A percentile compares a stretch with the other conserved stretches of the same genome.
These are phyloP conservation scores for Paramyrothecium sp. DNA, from an alignment of 2,329 filamentous ascomycete species.

Conservation along the genomic window DNA sequence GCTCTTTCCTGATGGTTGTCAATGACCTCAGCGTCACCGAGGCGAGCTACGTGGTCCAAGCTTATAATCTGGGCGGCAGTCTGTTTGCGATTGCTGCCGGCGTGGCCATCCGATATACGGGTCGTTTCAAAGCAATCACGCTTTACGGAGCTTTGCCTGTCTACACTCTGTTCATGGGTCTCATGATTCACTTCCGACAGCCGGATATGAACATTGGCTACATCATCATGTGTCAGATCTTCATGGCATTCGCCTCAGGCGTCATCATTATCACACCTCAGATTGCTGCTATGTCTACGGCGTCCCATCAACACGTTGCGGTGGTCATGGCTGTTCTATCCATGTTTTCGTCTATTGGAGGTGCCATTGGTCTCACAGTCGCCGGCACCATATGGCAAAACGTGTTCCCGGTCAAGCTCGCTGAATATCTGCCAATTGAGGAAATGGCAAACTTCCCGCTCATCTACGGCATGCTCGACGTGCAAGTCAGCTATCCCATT, in stretches of 20 bases:
- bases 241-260: constrained; percentile 47
- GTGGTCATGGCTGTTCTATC: constrained; percentile 40
- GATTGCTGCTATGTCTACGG: constrained; percentile 53
- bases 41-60: constrained; percentile 37
- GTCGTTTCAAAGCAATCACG: constrained; percentile 43
- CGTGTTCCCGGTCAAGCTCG: constrained; percentile 29
- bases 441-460: constrained; percentile 33
- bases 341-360: constrained; percentile 38
- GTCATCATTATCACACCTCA: constrained; percentile 51
- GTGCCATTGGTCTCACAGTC: constrained; percentile 39
- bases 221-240: constrained; percentile 49
- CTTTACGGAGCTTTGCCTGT: constrained; percentile 40
- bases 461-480: constrained; percentile 31
- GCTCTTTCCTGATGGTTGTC: constrained; percentile 45
- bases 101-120: constrained; percentile 37
- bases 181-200: constrained; percentile 23
- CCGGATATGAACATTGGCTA: constrained; percentile 37
- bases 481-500: constrained; percentile 33
- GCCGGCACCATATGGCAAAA: constrained; percentile 36
- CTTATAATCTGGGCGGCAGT: constrained; percentile 42
- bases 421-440: constrained; percentile 30
- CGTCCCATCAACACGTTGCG: constrained; percentile 49
- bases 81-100: constrained; percentile 45
- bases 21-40: constrained; percentile 29
- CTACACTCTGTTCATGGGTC: constrained; percentile 47